Base-by-base conservation (phyloP, 768 basidiomycete genomes). In the Coprinellus aureogranulatus region DNA sequence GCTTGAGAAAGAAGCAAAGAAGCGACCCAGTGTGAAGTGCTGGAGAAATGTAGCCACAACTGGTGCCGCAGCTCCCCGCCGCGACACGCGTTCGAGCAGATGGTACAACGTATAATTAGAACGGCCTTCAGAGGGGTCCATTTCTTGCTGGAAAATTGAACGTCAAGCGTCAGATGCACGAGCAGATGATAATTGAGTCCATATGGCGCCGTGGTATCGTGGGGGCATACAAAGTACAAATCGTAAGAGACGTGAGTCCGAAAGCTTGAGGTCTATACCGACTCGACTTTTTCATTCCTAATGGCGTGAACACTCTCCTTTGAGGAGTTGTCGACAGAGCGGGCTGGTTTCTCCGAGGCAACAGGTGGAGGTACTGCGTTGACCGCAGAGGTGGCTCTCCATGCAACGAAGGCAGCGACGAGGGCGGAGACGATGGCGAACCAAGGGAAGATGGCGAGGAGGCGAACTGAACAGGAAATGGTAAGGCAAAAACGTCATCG, bases 371-470 rank as follows among this genome's bases (percentile, higher is more conserved):
- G 20, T 2, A 39, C 8, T 3, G 48, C 2, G 22, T 18, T 27
- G 27, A 45, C 37, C 18, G 53, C 47, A 9, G 28, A 25, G 6
- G 55, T 34, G 30, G 68, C 65, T 45, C 53, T 57, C 54, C 65
- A 67, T 16, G 70, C 62, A n/a, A 67, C 49, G 16, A 57, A 46
- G 30, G 63, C 57, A 20, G 70, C 57, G 42, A 67, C 61, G 30
- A 64, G 39, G 8, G 66, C 63, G 55, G 69, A 67, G n/a, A 68
- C 55, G 27, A 69, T 56, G 2, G 67, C 54, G 44, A 69, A 60
- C 84, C 84, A 86, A 1, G 82, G 80, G 28, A 84, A 62, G 57
- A 83, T 75, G 1, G 81, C 80, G 20, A 80, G 64, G 25, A 79
- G 69, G 46, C 70, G 71, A 61, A 84, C 85, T 86, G 60, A 5